These are phyloP conservation scores for Scheffersomyces insectosa DNA, from an alignment of 1,139 yeast genomes.

Conservation along the genomic window DNA sequence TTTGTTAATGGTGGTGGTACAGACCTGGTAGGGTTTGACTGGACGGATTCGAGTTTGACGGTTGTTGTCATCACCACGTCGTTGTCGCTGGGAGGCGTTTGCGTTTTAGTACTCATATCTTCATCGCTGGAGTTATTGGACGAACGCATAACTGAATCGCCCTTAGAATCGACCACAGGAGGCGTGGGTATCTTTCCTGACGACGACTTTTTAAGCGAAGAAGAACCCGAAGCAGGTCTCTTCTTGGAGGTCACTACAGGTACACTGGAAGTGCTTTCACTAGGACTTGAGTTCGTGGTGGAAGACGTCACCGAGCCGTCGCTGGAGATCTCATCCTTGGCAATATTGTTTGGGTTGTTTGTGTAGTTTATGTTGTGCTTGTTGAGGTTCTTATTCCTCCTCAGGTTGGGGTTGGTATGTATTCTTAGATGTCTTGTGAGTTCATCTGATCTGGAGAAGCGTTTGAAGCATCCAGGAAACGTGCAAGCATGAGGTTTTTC, in stretches of 20 bases:
- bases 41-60: slow-evolving; percentile 6
- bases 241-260: slow-evolving; percentile 1
- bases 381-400: slow-evolving; percentile 51
- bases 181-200: neutral
- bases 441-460: slow-evolving; percentile 69
- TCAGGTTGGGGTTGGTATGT: slow-evolving; percentile 62
- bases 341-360: slow-evolving; percentile 2
- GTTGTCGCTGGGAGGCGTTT: slow-evolving; percentile 8
- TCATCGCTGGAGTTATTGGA: slow-evolving; percentile 5
- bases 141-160: too few relatives aligned
- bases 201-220: neutral
- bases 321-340: slow-evolving; percentile 3
- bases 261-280: neutral
- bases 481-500: slow-evolving; percentile 77
- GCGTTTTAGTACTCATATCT: slow-evolving; percentile 5
- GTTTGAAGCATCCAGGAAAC: slow-evolving; percentile 64
- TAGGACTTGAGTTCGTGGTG: neutral
- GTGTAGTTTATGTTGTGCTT: slow-evolving; percentile 12
- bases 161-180: slow-evolving; percentile 1
- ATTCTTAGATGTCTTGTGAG: slow-evolving; percentile 66
- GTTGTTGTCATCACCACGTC: slow-evolving; percentile 6
- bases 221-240: neutral
- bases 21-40: slow-evolving; percentile 5
- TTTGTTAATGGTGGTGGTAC: slow-evolving; percentile 5
- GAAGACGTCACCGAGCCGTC: neutral